phyloP scores from a whole-genome alignment of 345 rosid genomes.

The Eucalyptus guilfoylei region DNA sequence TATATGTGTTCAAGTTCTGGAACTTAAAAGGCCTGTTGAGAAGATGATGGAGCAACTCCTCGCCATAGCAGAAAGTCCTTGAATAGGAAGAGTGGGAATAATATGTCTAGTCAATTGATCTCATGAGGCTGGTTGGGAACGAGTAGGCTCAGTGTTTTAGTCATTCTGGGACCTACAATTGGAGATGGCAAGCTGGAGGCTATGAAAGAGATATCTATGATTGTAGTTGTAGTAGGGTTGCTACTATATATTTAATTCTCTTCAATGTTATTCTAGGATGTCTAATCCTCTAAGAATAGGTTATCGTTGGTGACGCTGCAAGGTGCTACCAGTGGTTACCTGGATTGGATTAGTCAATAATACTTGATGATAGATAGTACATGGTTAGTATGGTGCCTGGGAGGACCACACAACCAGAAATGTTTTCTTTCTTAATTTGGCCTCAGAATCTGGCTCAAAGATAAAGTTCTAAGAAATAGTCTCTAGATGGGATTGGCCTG shows the following conservation, averaged over 20 bases:
- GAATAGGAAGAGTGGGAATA: not conserved
- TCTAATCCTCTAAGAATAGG: not conserved
- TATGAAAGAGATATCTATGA: not conserved
- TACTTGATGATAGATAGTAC: not conserved
- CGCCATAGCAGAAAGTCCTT: not conserved
- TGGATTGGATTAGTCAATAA: not conserved
- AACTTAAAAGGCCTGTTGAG: not conserved
- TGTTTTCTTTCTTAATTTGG: not conserved
- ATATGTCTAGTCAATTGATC: not conserved
- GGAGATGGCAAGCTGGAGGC: not conserved
- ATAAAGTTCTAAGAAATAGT: not conserved
- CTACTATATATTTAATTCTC: not conserved
- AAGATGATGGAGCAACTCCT: not conserved
- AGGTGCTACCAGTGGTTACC: not conserved
- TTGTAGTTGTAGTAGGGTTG: not conserved
- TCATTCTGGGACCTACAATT: not conserved
- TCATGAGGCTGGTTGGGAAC: not conserved
- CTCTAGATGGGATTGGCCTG: not conserved
- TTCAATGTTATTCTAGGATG: not conserved
- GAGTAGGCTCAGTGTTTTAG: not conserved
- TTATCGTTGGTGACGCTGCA: not conserved
- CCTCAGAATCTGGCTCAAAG: not conserved
- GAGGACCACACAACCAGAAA: not conserved
- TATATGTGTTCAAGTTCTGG: not conserved
- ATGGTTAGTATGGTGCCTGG: not conserved